These are phyloP conservation scores for Vickermania ingenoplastis DNA, from an alignment of 208 protist species.

Conservation along the genomic window DNA sequence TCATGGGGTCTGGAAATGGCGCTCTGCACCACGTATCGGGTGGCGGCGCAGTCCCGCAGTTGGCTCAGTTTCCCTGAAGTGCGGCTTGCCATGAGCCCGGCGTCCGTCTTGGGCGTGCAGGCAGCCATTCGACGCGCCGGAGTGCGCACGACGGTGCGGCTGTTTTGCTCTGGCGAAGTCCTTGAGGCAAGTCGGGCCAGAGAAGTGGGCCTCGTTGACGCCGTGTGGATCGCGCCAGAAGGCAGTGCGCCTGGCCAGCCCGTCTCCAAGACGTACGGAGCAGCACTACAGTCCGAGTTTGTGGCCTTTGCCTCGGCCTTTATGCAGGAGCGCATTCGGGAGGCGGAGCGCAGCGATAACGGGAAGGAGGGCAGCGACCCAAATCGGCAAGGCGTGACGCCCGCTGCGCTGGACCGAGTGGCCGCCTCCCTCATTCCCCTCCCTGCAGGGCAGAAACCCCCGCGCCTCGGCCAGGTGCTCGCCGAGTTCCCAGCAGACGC, in stretches of 20 bases:
- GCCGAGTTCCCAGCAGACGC: not conserved
- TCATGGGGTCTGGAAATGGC: constrained; percentile 76
- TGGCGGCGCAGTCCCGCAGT: constrained; percentile 18
- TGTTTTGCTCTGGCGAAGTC: constrained; percentile 14
- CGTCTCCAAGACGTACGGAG: not conserved
- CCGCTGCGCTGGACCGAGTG: not conserved
- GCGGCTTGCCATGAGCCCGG: constrained; percentile 55
- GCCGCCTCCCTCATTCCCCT: not conserved
- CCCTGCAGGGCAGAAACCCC: not conserved
- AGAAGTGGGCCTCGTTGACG: not conserved
- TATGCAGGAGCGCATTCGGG: not conserved
- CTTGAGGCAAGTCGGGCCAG: not conserved
- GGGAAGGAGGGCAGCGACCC: too few species aligned
- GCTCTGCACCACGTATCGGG: constrained; percentile 52
- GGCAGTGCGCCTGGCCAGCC: too few species aligned
- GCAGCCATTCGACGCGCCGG: constrained; percentile 61
- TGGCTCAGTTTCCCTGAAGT: constrained; percentile 59
- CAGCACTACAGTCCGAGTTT: not conserved
- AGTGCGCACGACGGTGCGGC: constrained; percentile 26
- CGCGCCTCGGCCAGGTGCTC: not conserved
- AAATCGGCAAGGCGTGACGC: too few species aligned
- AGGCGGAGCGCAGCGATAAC: not conserved
- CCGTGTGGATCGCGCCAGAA: not conserved
- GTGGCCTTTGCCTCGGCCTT: not conserved
- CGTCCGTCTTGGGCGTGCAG: constrained; percentile 63